Evolutionary conservation across 2,329 filamentous ascomycete species (phyloP).

Genomic region (Neofusicoccum parvum): DNA sequence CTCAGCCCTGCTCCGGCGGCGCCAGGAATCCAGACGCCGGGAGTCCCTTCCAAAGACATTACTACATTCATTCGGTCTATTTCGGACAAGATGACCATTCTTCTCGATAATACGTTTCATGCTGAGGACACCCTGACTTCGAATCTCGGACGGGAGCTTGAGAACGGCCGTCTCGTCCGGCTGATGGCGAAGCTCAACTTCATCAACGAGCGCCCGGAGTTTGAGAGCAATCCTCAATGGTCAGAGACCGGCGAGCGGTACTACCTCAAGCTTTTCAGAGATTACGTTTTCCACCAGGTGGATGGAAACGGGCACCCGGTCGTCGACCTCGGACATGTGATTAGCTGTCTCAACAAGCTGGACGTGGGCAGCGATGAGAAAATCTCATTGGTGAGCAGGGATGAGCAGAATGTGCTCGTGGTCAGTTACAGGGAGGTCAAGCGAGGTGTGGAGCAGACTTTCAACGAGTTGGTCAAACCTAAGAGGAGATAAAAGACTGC

Average conservation of each 20-base stretch:
- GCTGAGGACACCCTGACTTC: slow-evolving; percentile 73
- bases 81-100: slow-evolving; percentile 71
- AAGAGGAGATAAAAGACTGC: slow-evolving; percentile 17
- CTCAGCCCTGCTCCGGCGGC: slow-evolving; percentile 63
- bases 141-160: slow-evolving; percentile 77
- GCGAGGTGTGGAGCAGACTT: slow-evolving; percentile 62
- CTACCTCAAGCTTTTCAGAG: slow-evolving; percentile 89
- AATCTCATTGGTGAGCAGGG: slow-evolving; percentile 81
- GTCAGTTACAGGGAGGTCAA: slow-evolving; percentile 90
- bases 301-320: slow-evolving; percentile 81
- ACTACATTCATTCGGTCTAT: slow-evolving; percentile 80
- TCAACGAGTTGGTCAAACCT: slow-evolving; percentile 57
- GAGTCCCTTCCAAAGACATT: slow-evolving; percentile 65
- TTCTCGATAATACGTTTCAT: slow-evolving; percentile 79
- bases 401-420: slow-evolving; percentile 86
- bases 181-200: slow-evolving; percentile 80
- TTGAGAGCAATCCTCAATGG: slow-evolving; percentile 75
- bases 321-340: slow-evolving; percentile 83
- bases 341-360: slow-evolving; percentile 85
- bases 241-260: slow-evolving; percentile 92
- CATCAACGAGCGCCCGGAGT: slow-evolving; percentile 87
- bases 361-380: slow-evolving; percentile 88
- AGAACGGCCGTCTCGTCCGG: slow-evolving; percentile 84
- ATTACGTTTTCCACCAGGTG: slow-evolving; percentile 97
- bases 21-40: slow-evolving; percentile 31